phyloP scores from a whole-genome alignment of 2,329 filamentous ascomycete genomes.

The Magnaporthiopsis poae region DNA sequence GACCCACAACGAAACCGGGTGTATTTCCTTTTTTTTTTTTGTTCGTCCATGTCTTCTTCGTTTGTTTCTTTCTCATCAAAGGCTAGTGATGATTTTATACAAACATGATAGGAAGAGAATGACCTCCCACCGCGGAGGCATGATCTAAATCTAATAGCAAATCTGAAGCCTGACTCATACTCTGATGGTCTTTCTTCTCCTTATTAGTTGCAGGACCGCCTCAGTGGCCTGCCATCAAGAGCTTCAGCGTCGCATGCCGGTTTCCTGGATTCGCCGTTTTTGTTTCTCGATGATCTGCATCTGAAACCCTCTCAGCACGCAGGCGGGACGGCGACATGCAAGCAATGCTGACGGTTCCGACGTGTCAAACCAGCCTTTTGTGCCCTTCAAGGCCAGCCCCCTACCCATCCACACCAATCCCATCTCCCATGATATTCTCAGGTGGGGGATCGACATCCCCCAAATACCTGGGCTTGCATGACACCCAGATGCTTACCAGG shows the following conservation, averaged over 20 bases:
- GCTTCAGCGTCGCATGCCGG: neutral
- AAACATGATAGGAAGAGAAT: slow-evolving; percentile 61
- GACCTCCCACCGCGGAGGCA: slow-evolving; percentile 44
- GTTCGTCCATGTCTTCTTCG: neutral
- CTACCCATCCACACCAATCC: neutral
- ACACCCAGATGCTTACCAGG: too few species aligned
- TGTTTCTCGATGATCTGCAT: neutral
- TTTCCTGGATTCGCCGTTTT: neutral
- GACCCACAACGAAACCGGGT: neutral
- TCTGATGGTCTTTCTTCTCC: neutral
- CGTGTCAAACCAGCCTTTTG: neutral
- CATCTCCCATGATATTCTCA: neutral
- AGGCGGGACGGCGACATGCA: neutral
- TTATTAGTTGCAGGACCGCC: neutral
- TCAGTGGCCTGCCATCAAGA: neutral
- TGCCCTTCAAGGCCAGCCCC: neutral
- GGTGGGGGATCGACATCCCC: too few species aligned
- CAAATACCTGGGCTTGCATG: too few species aligned
- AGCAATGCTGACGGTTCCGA: neutral
- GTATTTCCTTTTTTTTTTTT: neutral
- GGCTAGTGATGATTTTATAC: slow-evolving; percentile 54
- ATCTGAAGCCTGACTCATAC: slow-evolving; percentile 10
- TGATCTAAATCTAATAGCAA: slow-evolving; percentile 58
- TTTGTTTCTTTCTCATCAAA: slow-evolving; percentile 24
- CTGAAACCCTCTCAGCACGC: neutral